Evolutionary conservation across 352 stramenopile species (phyloP).

Genomic region (Pythium aquatile): DNA sequence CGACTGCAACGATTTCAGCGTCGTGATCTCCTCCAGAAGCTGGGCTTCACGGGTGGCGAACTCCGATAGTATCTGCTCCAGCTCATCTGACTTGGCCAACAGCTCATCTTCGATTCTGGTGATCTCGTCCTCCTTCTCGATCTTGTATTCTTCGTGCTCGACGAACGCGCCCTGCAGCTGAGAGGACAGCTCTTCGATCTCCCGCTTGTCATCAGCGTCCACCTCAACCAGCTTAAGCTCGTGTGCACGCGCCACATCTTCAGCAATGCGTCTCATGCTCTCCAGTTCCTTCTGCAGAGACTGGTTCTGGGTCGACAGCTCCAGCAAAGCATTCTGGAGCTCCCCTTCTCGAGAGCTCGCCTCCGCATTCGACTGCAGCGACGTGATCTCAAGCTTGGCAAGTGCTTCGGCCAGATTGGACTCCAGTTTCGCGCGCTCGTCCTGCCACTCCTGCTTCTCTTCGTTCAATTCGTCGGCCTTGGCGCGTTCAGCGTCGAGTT

Average conservation of each 20-base stretch:
- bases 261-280: not conserved
- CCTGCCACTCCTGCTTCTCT: slow-evolving; percentile 9
- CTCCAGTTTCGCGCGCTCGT: slow-evolving; percentile 15
- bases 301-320: slow-evolving; percentile 25
- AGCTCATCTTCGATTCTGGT: slow-evolving; percentile 32
- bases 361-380: slow-evolving; percentile 2
- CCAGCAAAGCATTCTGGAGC: slow-evolving; percentile 11
- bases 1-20: slow-evolving; percentile 2
- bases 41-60: slow-evolving; percentile 17
- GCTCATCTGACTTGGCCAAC: slow-evolving; percentile 18
- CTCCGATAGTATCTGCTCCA: slow-evolving; percentile 11
- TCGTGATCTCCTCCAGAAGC: slow-evolving; percentile 11
- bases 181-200: slow-evolving; percentile 25
- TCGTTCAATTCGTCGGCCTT: slow-evolving; percentile 17
- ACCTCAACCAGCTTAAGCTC: slow-evolving; percentile 11
- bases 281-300: slow-evolving; percentile 11
- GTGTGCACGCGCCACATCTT: slow-evolving; percentile 8
- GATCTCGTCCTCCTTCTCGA: slow-evolving; percentile 31
- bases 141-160: slow-evolving; percentile 32
- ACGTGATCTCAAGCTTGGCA: slow-evolving; percentile 23
- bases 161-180: slow-evolving; percentile 35
- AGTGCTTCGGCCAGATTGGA: slow-evolving; percentile 18
- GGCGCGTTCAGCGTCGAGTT: slow-evolving; percentile 13
- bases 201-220: slow-evolving; percentile 14
- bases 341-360: slow-evolving; percentile 13